These are phyloP conservation scores for Pythium oligandrum DNA, from an alignment of 352 stramenopile genomes.

Conservation along the genomic window DNA sequence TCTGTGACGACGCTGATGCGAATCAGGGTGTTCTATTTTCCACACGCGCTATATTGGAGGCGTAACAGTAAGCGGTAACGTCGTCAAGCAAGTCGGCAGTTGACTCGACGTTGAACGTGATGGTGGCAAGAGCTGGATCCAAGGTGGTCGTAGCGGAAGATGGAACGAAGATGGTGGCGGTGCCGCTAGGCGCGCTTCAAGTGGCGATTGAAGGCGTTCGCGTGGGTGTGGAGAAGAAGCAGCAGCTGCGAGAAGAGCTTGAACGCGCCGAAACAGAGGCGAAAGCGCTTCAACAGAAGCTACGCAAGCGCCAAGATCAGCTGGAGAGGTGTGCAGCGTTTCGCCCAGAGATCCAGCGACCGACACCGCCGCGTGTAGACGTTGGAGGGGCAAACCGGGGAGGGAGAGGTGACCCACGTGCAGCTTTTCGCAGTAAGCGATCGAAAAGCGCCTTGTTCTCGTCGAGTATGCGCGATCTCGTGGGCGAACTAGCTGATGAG, in stretches of 20 bases:
- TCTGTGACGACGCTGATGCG: too few relatives aligned
- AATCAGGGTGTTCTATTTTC: too few relatives aligned
- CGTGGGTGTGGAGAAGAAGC: slow-evolving; percentile 26
- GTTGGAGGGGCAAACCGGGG: background rate
- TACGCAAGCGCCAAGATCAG: slow-evolving; percentile 46
- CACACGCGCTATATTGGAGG: too few relatives aligned
- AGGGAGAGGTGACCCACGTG: slow-evolving; percentile 3
- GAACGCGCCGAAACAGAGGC: slow-evolving; percentile 29
- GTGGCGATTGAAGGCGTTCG: slow-evolving; percentile 28
- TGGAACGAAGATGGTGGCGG: slow-evolving; percentile 32
- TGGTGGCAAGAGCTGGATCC: background rate
- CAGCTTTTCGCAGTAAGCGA: slow-evolving; percentile 20
- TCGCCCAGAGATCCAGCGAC: slow-evolving; percentile 19
- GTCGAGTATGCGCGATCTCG: slow-evolving; percentile 45
- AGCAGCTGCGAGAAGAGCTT: slow-evolving; percentile 27
- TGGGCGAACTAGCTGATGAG: slow-evolving; percentile 45
- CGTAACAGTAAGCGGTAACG: too few relatives aligned
- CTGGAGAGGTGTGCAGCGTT: slow-evolving; percentile 40
- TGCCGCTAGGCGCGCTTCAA: slow-evolving; percentile 33
- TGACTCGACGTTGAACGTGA: background rate
- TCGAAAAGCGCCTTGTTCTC: slow-evolving; percentile 43
- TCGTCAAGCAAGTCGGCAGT: too few relatives aligned
- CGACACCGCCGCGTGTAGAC: slow-evolving; percentile 1
- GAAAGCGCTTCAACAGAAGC: slow-evolving; percentile 33
- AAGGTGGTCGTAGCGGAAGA: slow-evolving; percentile 12